Evolutionary conservation across 768 basidiomycete species (phyloP), one percentile per base, ranked within the genome.

Genomic region (Agaricus bisporus): DNA sequence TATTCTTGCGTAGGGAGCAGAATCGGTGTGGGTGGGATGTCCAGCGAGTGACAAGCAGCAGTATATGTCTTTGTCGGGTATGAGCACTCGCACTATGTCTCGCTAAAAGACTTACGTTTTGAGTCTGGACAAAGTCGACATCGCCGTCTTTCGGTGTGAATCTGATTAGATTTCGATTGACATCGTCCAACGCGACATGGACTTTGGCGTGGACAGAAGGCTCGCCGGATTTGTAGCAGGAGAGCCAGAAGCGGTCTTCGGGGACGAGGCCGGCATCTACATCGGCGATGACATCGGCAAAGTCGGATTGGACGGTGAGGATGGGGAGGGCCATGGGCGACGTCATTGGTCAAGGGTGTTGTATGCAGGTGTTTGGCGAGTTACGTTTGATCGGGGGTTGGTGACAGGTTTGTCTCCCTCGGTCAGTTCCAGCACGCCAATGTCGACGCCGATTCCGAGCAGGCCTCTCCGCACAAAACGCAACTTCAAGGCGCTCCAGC

Each of bases 401-500:
- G 25, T 45, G 18, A 22, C 51, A 41, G 14, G n/a, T 28, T 39
- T 22, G 11, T 29, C 47, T 48, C 25, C 35, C n/a, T n/a, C n/a
- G n/a, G n/a, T 44, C 10, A 5, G 22, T 4, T 22, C 4, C 32
- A 20, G 22, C 36, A 9, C n/a, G 14, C n/a, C 22, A 32, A 43
- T 45, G 44, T 42, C 36, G 11, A 51, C 25, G 17, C 15, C 26
- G 17, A 52, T 35, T 28, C 45, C 65, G 9, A 47, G 62, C 14
- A 49, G 74, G 5, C 81, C 86, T 37, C 77, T 91, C 56, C 84
- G 91, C 64, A 91, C 91, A 72, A 94, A 93, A 68, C 82, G 91
- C 42, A 94, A 94, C 68, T 92, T 91, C 79, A 93, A 92, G 69
- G 83, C 80, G 26, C 80, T 93, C 11, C 81, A 83, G 66, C 82